Evolutionary conservation across 2,329 filamentous ascomycete species (phyloP), one percentile per base, ranked within the genome.

Genomic region (Colletotrichum costaricense): DNA sequence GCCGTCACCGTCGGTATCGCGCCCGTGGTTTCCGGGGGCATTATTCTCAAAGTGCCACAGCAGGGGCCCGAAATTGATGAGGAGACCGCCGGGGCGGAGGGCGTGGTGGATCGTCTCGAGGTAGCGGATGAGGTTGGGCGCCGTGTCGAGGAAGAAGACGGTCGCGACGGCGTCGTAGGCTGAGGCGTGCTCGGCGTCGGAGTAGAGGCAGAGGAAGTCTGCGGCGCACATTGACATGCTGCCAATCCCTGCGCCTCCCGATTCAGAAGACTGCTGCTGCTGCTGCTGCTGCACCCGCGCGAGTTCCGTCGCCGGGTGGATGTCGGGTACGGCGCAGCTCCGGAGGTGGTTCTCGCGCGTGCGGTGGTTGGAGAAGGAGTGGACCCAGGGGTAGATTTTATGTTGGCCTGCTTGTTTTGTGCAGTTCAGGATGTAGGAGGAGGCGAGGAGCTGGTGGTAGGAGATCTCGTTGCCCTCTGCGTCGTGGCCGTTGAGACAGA

Each of bases 131-230:
- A 98, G 81, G 80, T 99, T 98, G 1, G 96, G 95, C 2, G 97
- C 97, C 1, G 97, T 99, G 81, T 99, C 97, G 71, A 99, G 93
- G 85, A 99, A 99, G 85, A 98, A 99, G 12, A 98, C 94, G 3
- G 93, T 94, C 0, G 94, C 92, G 2, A 98, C 94, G 1, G 93
- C 95, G 78, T 98, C 92, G 81, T 95, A 98, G 0, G 82, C 78
- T 0, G 87, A 88, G 9, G 84, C 82, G 77, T 94, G 90, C 0
- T 89, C 88, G 1, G 89, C 86, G 71, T 92, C 87, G 30, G 88
- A 89, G 81, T 99, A 99, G 1, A 95, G 83, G n/a, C 95, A 93
- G 69, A 97, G 89, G 79, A 99, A 99, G 81, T 99, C 97, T 4
- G 95, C 95, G 0, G 95, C 94, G 26, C 93, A 93, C 96, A 99